Percentiles rank a stretch among this genome's conserved stretches.
Conservation (phyloP, 768 basidiomycete species). For the Leucocoprinus birnbaumii region DNA sequence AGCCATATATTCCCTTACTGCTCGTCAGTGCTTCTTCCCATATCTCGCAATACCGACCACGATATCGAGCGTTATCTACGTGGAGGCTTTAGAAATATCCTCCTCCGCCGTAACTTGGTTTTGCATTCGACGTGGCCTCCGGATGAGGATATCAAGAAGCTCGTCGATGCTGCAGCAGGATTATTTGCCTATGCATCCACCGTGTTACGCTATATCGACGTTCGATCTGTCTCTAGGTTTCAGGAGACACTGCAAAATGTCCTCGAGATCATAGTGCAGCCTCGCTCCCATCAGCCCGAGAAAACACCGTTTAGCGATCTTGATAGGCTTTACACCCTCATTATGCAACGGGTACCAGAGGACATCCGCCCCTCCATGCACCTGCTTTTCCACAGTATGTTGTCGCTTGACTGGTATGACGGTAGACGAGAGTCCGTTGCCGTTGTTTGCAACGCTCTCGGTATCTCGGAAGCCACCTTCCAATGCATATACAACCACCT, state of each 20-base stretch:
- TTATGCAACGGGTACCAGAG: neutral
- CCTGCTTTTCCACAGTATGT: neutral
- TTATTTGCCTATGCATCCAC: too few species aligned
- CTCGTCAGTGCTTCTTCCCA: neutral
- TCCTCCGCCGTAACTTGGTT: too few species aligned
- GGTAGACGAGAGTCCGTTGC: too few species aligned
- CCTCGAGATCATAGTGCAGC: neutral
- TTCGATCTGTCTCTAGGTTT: neutral
- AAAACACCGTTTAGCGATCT: neutral
- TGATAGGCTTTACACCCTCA: neutral
- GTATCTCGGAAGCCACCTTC: too few species aligned
- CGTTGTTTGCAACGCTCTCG: too few species aligned
- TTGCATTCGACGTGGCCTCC: too few species aligned
- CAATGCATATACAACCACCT: too few species aligned
- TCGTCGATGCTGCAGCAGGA: too few species aligned
- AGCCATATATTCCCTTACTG: neutral
- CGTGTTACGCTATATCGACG: neutral
- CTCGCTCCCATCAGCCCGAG: too few species aligned
- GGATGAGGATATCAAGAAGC: too few species aligned
- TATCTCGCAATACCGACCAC: neutral
- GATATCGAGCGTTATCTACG: constrained; percentile 10
- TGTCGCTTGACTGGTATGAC: too few species aligned
- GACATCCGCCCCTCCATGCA: neutral
- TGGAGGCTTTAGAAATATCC: constrained; percentile 2
- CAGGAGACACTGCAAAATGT: neutral